Base-by-base conservation (phyloP, 495 filamentous ascomycete genomes). In the Trichoderma virens region DNA sequence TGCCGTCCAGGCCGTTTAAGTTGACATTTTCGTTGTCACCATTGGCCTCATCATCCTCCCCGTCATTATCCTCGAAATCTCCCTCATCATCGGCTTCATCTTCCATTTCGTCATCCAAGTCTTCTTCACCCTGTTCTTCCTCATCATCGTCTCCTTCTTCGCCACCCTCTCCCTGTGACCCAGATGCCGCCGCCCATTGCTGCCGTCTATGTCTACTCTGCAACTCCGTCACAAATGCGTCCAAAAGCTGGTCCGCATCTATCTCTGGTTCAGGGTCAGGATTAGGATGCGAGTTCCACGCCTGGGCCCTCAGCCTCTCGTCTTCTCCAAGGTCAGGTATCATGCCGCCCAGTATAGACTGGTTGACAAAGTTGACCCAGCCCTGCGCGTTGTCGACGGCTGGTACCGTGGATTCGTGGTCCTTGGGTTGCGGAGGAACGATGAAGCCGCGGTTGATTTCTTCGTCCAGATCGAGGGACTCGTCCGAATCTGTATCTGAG, bases 21-120 rank as follows among this genome's bases (percentile, higher is more conserved):
- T n/a, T n/a, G n/a, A n/a, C 32, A 35, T 35, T 11, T 11, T 35
- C 32, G 32, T 35, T 5, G 5, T 35, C 32, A 35, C 34, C 34
- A 47, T 56, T 64, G 64, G 69, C 64, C 68, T 69, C 66, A 65
- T 67, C 74, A 61, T 68, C 70, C 67, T 72, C 75, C 34, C 34
- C 68, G 60, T 68, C 70, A 65, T 23, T 18, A 4, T 43, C 43
- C 18, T 66, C 73, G 65, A 69, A 70, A n/a, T 66, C 67, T 20
- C 56, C 51, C 3, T 41, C n/a, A 7, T 65, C 67, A 27, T 67
- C 65, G 16, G 60, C 56, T 20, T 32, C 61, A 5, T 63, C 51
- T 25, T 62, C 63, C 16, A 39, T 51, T 38, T 30, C 65, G 14
- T 64, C 59, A 28, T 47, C 62, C 9, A 0, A 18, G 20, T n/a